Evolutionary conservation across 2,329 filamentous ascomycete species (phyloP).

Genomic region (Cylindrodendrum hubeiense): DNA sequence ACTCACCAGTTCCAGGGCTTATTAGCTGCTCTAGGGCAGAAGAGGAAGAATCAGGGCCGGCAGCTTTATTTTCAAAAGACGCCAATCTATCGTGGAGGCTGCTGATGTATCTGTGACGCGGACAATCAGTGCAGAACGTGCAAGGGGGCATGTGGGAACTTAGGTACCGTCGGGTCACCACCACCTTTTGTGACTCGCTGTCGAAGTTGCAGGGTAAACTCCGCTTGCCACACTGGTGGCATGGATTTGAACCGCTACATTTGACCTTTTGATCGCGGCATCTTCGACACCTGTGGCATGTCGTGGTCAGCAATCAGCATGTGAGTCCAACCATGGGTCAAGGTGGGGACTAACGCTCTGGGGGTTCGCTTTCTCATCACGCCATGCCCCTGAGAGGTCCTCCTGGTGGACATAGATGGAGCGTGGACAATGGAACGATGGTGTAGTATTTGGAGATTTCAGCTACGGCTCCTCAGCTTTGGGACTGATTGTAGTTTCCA

Average conservation of each 20-base stretch:
- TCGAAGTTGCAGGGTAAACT: conserved; percentile 9
- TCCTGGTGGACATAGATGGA: no score
- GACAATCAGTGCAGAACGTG: neutral
- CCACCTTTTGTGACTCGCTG: conserved; percentile 1
- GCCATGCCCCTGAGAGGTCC: no score
- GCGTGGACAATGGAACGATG: no score
- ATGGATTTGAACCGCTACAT: conserved; percentile 5
- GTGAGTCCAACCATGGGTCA: no score
- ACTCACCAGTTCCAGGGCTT: neutral
- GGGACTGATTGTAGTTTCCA: no score
- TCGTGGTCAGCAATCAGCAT: no score
- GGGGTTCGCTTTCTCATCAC: no score
- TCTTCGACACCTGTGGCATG: conserved; percentile 16
- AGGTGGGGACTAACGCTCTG: no score
- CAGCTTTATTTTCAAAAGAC: neutral
- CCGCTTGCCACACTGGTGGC: conserved; percentile 8
- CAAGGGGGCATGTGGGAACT: neutral
- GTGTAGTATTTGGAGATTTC: no score
- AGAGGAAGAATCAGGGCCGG: neutral
- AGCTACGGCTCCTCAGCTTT: no score
- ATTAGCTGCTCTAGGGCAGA: neutral
- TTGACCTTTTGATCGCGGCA: conserved; percentile 19
- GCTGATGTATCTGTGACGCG: neutral
- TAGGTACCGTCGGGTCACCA: conserved; percentile 7
- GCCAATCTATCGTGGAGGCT: conserved; percentile 5